Base-by-base conservation (phyloP, 2,329 filamentous ascomycete genomes). In the Fusarium equiseti region DNA sequence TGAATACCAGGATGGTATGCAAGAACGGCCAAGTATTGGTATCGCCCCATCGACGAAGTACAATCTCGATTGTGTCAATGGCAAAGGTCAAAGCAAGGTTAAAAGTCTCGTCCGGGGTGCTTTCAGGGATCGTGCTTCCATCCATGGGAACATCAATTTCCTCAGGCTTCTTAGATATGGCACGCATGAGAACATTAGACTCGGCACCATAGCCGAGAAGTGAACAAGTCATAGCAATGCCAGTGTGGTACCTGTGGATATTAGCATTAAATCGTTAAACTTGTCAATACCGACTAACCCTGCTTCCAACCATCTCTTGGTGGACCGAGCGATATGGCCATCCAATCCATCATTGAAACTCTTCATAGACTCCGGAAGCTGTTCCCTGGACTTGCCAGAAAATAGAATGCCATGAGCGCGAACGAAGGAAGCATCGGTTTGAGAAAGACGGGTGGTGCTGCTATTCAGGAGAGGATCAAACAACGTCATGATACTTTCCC, bases 401-500 rank as follows among this genome's bases (percentile, higher is more conserved):
- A 93, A 93, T 0, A 93, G 79, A 10, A 91, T 84, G 0, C 86
- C 91, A 65, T 93, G 90, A 0, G 87, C 82, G 8, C 86, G 88
- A 16, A 93, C 88, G 61, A 90, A 92, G 0, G 83, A 82, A 0
- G 86, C 81, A 66, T 94, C 91, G 2, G 89, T 72, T 0, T 65
- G 58, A 8, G 77, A 72, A 32, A 82, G 76, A 5, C 79, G 80
- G 16, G 79, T 75, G 32, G 77, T 63, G 54, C 75, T 78, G 6
- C 79, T 77, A 29, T 62, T 81, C 7, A 91, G 71, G 0, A 90
- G 79, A 0, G 88, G 88, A 5, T 90, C 87, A 54, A 95, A 90
- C 0, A 95, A 78, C 0, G 90, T 93, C 77, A 90, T 83, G 40
- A 95, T 89, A 1, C 87, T 92, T 51, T 93, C 91, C 8, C 87